These are phyloP conservation scores for Pseudisothecium myosuroides DNA, from an alignment of 225 moss, liverwort and hornwort genomes.

Conservation along the genomic window DNA sequence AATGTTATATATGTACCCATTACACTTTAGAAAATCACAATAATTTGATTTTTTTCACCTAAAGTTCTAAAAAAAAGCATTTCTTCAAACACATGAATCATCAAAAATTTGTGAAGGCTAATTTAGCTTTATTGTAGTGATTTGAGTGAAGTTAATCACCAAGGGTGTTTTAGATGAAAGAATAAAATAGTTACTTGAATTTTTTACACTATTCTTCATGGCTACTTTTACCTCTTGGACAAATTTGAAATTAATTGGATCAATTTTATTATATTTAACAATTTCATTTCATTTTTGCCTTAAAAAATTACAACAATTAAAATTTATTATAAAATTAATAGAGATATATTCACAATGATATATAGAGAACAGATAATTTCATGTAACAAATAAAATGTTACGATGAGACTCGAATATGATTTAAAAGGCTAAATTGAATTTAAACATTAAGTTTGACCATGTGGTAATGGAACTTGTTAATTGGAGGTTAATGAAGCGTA, in stretches of 20 bases:
- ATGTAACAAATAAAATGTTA: neutral
- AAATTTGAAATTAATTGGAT: neutral
- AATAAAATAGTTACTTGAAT: too few species aligned
- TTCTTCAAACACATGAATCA: neutral
- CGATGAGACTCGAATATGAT: too few species aligned
- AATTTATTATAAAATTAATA: neutral
- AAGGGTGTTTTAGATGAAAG: neutral
- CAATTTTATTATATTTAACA: accelerated
- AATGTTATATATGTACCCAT: neutral
- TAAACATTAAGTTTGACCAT: neutral
- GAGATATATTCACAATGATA: neutral
- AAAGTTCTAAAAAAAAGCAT: too few species aligned
- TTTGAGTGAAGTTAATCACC: neutral
- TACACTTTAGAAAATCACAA: neutral
- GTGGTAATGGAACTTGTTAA: neutral
- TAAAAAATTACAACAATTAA: too few species aligned
- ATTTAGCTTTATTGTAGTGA: neutral
- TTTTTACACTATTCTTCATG: neutral
- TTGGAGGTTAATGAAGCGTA: accelerated
- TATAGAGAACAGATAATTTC: neutral
- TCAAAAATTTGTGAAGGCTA: neutral
- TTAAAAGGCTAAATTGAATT: neutral
- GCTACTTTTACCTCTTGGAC: neutral
- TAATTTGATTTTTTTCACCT: neutral
- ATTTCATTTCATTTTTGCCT: neutral